Percentiles rank a stretch among this genome's conserved stretches.
These are phyloP conservation scores for Kitagawia praeruptora DNA, from an alignment of 129 eudicot genomes.

Conservation along the genomic window DNA sequence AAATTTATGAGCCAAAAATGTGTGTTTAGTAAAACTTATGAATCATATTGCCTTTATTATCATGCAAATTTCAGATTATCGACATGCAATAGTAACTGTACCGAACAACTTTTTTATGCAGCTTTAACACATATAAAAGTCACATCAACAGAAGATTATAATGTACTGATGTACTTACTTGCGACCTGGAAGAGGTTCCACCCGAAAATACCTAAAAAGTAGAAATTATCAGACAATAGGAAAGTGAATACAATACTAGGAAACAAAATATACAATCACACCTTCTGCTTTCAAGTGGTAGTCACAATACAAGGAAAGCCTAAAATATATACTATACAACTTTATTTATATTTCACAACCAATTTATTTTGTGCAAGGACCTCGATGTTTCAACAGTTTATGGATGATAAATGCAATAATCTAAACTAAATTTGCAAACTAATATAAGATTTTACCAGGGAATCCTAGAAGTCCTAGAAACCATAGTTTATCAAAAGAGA, in stretches of 20 bases:
- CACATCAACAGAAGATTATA: constrained; percentile 1
- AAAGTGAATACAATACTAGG: constrained; percentile 1
- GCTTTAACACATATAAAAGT: not conserved
- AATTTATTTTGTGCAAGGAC: not conserved
- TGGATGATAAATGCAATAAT: not conserved
- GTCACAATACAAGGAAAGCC: not conserved
- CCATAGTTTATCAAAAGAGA: not conserved
- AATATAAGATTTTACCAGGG: not conserved
- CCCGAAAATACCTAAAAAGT: constrained; percentile 63
- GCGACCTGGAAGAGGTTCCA: constrained; percentile 97
- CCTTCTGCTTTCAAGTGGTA: not conserved
- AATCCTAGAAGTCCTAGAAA: not conserved
- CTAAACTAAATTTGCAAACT: not conserved
- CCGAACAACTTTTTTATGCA: not conserved
- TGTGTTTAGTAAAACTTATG: constrained; percentile 12
- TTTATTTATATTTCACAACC: not conserved
- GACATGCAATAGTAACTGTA: not conserved
- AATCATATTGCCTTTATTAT: not conserved
- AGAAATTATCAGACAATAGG: not conserved
- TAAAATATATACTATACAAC: not conserved
- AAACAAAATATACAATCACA: not conserved
- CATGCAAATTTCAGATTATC: not conserved
- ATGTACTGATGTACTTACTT: constrained; percentile 23
- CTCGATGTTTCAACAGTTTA: not conserved
- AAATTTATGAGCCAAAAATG: constrained; percentile 12